A percentile compares a stretch with the other conserved stretches of the same genome.
These are phyloP conservation scores for Zygosaccharomyces pseudobailii DNA, from an alignment of 1,139 yeast species.

Conservation along the genomic window DNA sequence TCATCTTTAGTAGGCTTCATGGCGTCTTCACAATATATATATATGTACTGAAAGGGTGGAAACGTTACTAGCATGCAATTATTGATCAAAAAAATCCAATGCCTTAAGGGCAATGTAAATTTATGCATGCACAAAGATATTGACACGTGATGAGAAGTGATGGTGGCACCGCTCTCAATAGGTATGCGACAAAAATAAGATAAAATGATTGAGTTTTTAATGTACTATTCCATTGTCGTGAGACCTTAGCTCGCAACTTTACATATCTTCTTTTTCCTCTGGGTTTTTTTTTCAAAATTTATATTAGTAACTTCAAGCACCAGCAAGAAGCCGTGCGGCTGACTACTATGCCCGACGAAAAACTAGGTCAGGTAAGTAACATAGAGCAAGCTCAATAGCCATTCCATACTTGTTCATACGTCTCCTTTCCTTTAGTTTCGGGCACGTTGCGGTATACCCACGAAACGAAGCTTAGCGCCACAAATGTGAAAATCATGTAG, in stretches of 20 bases:
- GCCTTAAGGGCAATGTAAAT: background rate
- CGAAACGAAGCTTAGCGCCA: constrained; percentile 46
- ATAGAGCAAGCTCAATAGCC: constrained; percentile 5
- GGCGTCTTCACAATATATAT: background rate
- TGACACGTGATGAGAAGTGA: background rate
- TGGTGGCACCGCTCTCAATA: background rate
- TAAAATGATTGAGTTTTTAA: background rate
- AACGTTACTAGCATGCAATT: background rate
- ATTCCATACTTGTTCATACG: constrained; percentile 27
- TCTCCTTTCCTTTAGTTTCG: constrained; percentile 65
- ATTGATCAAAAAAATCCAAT: background rate
- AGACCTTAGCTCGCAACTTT: background rate
- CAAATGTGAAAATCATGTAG: constrained; percentile 64
- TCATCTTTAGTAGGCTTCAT: too few relatives aligned
- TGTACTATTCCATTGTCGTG: background rate
- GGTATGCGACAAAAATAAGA: background rate
- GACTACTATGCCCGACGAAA: background rate
- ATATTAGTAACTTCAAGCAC: background rate
- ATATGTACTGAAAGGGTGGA: background rate
- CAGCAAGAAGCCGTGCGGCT: background rate
- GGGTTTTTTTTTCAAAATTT: background rate
- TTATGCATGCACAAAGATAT: constrained; percentile 1
- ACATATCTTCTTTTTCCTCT: background rate
- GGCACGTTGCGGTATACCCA: constrained; percentile 56
- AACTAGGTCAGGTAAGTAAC: background rate